Evolutionary conservation across 352 stramenopile species (phyloP).

Genomic region (Globisporangium yorkense): DNA sequence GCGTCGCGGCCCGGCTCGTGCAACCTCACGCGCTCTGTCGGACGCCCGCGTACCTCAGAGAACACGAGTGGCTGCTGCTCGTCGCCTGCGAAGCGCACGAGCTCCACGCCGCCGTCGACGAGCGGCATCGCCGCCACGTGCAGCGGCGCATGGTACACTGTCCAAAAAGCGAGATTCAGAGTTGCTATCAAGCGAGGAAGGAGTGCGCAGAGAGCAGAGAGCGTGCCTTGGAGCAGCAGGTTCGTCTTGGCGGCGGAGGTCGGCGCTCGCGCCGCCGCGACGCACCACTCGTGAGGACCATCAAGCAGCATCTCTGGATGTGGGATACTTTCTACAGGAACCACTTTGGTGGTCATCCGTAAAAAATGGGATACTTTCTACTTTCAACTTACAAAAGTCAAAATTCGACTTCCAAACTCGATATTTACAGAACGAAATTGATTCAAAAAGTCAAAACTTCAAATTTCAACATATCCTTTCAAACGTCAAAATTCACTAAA

Average conservation of each 20-base stretch:
- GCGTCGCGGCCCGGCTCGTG: slow-evolving; percentile 1
- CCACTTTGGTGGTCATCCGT: too few species aligned
- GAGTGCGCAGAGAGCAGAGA: background rate
- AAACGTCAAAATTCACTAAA: too few species aligned
- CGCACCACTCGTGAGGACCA: slow-evolving; percentile 35
- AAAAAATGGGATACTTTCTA: too few species aligned
- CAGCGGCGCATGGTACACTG: slow-evolving; percentile 40
- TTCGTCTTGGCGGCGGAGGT: slow-evolving; percentile 28
- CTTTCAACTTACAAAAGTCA: too few species aligned
- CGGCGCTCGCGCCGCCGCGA: background rate
- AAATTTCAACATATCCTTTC: too few species aligned
- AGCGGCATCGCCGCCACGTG: slow-evolving; percentile 28
- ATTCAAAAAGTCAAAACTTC: too few species aligned
- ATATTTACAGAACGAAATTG: too few species aligned
- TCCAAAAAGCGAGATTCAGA: background rate
- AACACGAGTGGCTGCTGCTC: background rate
- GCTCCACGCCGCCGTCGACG: slow-evolving; percentile 23
- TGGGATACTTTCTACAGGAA: too few species aligned
- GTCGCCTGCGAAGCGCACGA: slow-evolving; percentile 16
- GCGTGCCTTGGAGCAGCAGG: slow-evolving; percentile 23
- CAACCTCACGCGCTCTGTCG: slow-evolving; percentile 12
- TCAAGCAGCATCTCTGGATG: slow-evolving; percentile 14
- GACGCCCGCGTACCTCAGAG: slow-evolving; percentile 16
- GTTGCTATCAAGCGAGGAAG: background rate
- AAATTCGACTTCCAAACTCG: too few species aligned